These are phyloP conservation scores for Licmophora abbreviata DNA, from an alignment of 108 stramenopile genomes.

Conservation along the genomic window DNA sequence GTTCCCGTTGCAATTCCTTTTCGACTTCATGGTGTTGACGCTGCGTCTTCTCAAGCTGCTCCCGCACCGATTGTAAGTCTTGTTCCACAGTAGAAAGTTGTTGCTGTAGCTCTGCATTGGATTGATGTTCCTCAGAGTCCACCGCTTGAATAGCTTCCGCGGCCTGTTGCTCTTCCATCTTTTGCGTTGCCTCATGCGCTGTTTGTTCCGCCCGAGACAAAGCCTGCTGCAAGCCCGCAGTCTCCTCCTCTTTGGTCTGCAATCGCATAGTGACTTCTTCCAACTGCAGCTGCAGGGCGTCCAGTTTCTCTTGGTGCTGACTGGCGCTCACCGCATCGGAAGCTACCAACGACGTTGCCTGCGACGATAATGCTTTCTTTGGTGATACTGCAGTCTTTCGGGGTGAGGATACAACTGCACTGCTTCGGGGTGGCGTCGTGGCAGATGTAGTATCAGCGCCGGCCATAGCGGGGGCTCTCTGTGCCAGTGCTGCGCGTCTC, in stretches of 20 bases:
- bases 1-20: conserved; percentile 4
- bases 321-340: conserved; percentile 1
- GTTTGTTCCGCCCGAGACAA: not conserved
- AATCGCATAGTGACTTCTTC: conserved; percentile 7
- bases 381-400: not conserved
- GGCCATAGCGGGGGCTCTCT: conserved; percentile 1
- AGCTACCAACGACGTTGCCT: not conserved
- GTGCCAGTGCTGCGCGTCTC: conserved; percentile 22
- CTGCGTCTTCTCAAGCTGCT: not conserved
- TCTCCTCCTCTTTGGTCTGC: conserved; percentile 6
- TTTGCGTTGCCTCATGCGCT: not conserved
- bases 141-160: conserved; percentile 2
- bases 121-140: too few species aligned
- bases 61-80: not conserved
- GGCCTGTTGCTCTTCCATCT: conserved; percentile 15
- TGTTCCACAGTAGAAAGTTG: too few species aligned
- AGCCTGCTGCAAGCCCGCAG: not conserved
- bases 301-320: not conserved
- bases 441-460: not conserved
- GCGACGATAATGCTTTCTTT: not conserved
- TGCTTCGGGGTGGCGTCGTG: not conserved
- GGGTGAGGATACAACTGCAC: not conserved
- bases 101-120: conserved; percentile 21
- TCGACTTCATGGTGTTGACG: not conserved
- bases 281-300: conserved; percentile 7